These are phyloP conservation scores for Boletus reticulatus DNA, from an alignment of 768 basidiomycete species.

Conservation along the genomic window DNA sequence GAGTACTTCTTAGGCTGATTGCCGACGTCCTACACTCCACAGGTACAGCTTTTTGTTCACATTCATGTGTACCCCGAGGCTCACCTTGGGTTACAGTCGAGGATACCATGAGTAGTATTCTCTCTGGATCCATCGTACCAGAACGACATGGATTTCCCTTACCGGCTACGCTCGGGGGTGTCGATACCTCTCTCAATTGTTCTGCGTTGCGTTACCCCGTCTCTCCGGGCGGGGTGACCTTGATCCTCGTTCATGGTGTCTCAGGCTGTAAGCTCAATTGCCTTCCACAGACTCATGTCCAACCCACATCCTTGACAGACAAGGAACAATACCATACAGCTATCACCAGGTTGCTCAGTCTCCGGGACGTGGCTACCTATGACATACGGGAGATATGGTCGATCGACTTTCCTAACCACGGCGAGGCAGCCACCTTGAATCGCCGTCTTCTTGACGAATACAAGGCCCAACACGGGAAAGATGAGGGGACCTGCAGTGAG, in stretches of 20 bases:
- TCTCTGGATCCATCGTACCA: constrained; percentile 1
- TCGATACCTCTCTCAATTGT: constrained; percentile 16
- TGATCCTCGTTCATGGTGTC: constrained; percentile 28
- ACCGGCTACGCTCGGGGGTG: constrained; percentile 15
- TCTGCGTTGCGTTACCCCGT: constrained; percentile 27
- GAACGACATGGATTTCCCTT: constrained; percentile 21
- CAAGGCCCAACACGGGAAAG: constrained; percentile 9
- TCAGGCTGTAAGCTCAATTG: constrained; percentile 21
- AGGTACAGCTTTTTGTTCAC: background rate
- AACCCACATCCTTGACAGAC: constrained; percentile 9
- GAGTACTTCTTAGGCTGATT: background rate
- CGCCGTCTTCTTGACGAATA: constrained; percentile 24
- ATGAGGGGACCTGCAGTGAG: constrained; percentile 23
- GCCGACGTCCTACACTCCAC: background rate
- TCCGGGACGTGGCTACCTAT: constrained; percentile 9
- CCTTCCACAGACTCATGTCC: background rate
- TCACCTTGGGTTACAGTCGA: background rate
- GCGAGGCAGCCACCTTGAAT: constrained; percentile 34
- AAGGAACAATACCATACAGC: constrained; percentile 29
- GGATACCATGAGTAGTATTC: background rate
- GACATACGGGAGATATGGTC: constrained; percentile 34
- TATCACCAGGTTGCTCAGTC: constrained; percentile 18
- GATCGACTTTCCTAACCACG: constrained; percentile 37
- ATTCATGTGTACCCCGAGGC: background rate
- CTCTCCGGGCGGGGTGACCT: constrained; percentile 21